Base-by-base conservation (phyloP, 768 basidiomycete genomes). In the Tremella mesenterica region DNA sequence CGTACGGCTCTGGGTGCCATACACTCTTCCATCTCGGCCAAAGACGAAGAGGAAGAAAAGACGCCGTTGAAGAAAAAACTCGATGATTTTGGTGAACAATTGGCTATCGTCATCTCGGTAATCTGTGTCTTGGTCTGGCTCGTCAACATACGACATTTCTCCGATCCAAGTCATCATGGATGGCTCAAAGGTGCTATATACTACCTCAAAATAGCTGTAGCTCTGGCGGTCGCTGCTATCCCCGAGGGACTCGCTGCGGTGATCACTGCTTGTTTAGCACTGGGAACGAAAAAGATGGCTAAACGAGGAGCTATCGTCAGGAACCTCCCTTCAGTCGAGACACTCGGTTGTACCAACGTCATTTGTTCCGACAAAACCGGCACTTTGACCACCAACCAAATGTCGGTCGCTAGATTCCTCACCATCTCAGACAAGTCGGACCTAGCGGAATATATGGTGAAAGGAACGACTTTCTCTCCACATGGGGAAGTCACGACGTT, bases 171-270 rank as follows among this genome's bases (percentile, higher is more conserved):
- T 23, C 93, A 99, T 69, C 86, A 86, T 60, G 88, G 92, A 45
- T 82, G 76, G 43, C 77, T 96, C 65, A 90, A 90, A 71, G 93
- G 93, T 36, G 93, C 93, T 0, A 82, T 99, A 49, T 97, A 96
- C 74, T 99, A 99, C 76, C 88, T 99, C 81, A 99, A 99, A 77
- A 96, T 99, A 69, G 93, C 93, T 30, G 95, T 99, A 39, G 91
- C 95, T 4, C 78, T 99, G 41, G 93, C 95, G n/a, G 93, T 99
- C 34, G 93, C 93, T 53, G 93, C 93, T 34, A 99, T 97, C 69
- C 93, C 95, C 0, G 93, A 99, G 75, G 93, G 93, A 54, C 76
- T 99, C n/a, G 91, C 93, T 30, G 92, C 91, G 47, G 93, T 99
- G 54, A 95, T 97, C 68, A 99, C 93, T 7, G 91, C 91, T 9